phyloP scores from a whole-genome alignment of 1,139 yeast genomes.

The Yamadazyma membranifaciens region DNA sequence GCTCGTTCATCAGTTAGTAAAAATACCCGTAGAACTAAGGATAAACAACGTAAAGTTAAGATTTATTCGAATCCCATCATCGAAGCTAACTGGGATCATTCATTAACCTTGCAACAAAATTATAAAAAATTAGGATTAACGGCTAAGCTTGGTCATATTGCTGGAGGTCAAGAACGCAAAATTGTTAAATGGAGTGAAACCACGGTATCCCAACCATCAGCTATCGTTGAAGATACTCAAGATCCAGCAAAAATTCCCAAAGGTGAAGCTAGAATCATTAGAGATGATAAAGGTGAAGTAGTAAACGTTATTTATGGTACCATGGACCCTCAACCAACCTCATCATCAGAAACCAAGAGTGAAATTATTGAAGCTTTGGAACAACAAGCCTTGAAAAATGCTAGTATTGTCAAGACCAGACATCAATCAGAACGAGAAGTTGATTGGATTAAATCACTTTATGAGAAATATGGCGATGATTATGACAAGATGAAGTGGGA shows the following conservation, averaged over 20 bases:
- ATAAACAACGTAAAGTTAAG: conserved; percentile 62
- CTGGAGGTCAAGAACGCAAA: conserved; percentile 66
- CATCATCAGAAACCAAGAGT: conserved; percentile 22
- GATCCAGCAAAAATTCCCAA: conserved; percentile 63
- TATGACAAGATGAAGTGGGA: conserved; percentile 92
- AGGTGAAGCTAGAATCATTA: conserved; percentile 80
- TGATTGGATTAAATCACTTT: conserved; percentile 65
- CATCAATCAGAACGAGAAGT: conserved; percentile 69
- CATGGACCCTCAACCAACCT: conserved; percentile 23
- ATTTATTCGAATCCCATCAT: conserved; percentile 76
- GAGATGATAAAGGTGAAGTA: conserved; percentile 73
- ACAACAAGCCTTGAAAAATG: conserved; percentile 55
- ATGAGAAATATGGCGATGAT: conserved; percentile 83
- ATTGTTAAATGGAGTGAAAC: conserved; percentile 38
- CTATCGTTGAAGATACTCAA: conserved; percentile 41
- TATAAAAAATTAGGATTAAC: conserved; percentile 74
- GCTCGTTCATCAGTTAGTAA: conserved; percentile 68
- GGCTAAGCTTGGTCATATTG: conserved; percentile 59
- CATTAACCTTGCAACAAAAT: conserved; percentile 79
- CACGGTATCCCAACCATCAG: conserved; percentile 27
- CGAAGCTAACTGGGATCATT: conserved; percentile 87
- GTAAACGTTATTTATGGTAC: conserved; percentile 71
- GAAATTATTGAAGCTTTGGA: conserved; percentile 70
- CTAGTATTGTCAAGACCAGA: conserved; percentile 49
- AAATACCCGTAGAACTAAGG: conserved; percentile 67